Evolutionary conservation across 192 early-diverging fungal species (phyloP).

Genomic region (Linnemannia hyalina): DNA sequence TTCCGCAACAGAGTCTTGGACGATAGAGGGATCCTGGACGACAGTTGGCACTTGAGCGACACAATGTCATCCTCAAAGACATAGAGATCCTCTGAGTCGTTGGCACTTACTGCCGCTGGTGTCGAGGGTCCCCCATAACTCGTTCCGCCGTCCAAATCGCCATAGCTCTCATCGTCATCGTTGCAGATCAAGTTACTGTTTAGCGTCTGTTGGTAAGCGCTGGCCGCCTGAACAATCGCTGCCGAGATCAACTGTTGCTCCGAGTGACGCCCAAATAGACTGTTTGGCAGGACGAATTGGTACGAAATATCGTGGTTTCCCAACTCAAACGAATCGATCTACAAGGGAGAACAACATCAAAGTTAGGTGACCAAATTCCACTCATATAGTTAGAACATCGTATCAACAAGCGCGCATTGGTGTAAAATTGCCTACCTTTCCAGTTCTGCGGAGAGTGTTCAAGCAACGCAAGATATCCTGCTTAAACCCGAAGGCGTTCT

Average conservation of each 20-base stretch:
- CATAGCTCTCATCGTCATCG: background rate
- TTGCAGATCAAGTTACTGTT: slow-evolving; percentile 6
- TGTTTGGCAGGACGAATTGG: slow-evolving; percentile 40
- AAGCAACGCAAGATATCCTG: slow-evolving; percentile 49
- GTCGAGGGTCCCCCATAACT: background rate
- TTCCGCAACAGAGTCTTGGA: slow-evolving; percentile 39
- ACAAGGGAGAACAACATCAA: background rate
- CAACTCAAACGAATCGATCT: slow-evolving; percentile 47
- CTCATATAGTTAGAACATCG: background rate
- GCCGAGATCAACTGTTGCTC: slow-evolving; percentile 52
- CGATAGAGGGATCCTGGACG: slow-evolving; percentile 40
- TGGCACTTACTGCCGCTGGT: background rate
- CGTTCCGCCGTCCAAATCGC: background rate
- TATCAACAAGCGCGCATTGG: background rate
- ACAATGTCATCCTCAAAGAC: slow-evolving; percentile 50
- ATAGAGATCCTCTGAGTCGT: slow-evolving; percentile 16
- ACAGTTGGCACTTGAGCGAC: slow-evolving; percentile 26
- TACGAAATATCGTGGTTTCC: slow-evolving; percentile 41
- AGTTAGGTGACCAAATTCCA: background rate
- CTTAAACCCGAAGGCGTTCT: slow-evolving; percentile 52
- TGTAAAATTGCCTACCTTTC: slow-evolving; percentile 19
- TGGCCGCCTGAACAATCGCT: slow-evolving; percentile 40
- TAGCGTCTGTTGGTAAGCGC: slow-evolving; percentile 33
- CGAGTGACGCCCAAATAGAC: slow-evolving; percentile 29
- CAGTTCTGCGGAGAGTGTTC: slow-evolving; percentile 27